Evolutionary conservation across 768 basidiomycete species (phyloP).

Genomic region (Boletellus ananiceps): DNA sequence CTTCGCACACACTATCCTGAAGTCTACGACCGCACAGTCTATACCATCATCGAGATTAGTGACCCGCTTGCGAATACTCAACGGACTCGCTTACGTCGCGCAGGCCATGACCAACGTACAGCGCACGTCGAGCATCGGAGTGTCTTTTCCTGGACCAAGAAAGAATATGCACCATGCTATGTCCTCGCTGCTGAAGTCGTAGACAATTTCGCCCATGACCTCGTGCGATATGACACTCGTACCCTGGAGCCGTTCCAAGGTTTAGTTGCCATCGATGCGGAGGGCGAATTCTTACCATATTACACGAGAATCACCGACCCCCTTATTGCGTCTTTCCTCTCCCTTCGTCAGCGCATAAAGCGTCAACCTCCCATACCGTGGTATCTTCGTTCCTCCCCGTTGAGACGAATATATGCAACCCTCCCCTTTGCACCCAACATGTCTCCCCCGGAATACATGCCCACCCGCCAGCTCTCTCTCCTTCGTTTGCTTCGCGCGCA

Average conservation of each 20-base stretch:
- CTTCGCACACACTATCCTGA: conserved; percentile 76
- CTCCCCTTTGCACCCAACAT: conserved; percentile 92
- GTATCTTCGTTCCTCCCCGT: conserved; percentile 47
- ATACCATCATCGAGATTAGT: conserved; percentile 95
- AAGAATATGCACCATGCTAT: conserved; percentile 81
- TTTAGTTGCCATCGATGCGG: conserved; percentile 67
- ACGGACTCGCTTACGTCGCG: conserved; percentile 52
- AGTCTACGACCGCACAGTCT: conserved; percentile 88
- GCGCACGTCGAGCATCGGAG: conserved; percentile 71
- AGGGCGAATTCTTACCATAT: conserved; percentile 79
- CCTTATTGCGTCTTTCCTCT: conserved; percentile 73
- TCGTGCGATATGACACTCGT: conserved; percentile 82
- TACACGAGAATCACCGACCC: conserved; percentile 86
- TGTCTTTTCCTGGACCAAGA: conserved; percentile 78
- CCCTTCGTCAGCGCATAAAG: conserved; percentile 54
- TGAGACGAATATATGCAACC: conserved; percentile 61
- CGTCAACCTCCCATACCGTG: conserved; percentile 57
- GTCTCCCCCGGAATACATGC: conserved; percentile 83
- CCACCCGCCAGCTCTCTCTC: conserved; percentile 84
- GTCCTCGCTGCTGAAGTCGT: conserved; percentile 95
- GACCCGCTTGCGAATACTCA: conserved; percentile 71
- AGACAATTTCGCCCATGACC: conserved; percentile 97
- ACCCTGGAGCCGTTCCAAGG: conserved; percentile 83
- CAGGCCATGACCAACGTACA: conserved; percentile 34
- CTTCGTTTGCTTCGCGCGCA: conserved; percentile 74